These are phyloP conservation scores for Endocalyx cinctus DNA, from an alignment of 2,329 filamentous ascomycete genomes.

Conservation along the genomic window DNA sequence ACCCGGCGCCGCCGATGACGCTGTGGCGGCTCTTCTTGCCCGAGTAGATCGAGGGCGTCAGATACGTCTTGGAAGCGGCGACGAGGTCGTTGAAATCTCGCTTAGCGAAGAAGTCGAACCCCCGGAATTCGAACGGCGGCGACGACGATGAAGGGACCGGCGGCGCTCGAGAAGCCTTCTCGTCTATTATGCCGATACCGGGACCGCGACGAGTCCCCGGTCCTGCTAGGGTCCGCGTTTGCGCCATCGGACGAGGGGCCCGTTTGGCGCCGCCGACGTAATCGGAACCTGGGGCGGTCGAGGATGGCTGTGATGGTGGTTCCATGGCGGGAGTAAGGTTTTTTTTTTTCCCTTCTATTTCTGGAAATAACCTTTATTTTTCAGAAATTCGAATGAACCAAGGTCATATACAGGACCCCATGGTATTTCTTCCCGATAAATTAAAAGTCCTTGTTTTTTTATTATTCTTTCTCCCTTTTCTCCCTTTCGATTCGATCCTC, in stretches of 20 bases:
- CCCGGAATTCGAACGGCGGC: constrained; percentile 23
- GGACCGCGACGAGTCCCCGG: neutral
- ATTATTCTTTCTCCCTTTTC: too few relatives aligned
- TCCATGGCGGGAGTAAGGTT: too few relatives aligned
- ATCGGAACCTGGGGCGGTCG: neutral
- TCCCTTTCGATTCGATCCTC: neutral
- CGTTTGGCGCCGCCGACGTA: neutral
- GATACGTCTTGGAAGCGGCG: constrained; percentile 24
- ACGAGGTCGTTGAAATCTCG: constrained; percentile 24
- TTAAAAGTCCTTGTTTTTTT: too few relatives aligned
- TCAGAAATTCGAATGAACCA: too few relatives aligned
- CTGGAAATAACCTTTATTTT: too few relatives aligned
- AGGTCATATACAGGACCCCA: too few relatives aligned
- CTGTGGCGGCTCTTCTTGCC: constrained; percentile 8
- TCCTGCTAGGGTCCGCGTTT: neutral
- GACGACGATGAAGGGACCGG: neutral
- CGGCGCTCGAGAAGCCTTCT: neutral
- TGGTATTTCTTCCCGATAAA: neutral
- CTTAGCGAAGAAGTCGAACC: constrained; percentile 27
- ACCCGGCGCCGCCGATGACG: too few relatives aligned
- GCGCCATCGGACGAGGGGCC: neutral
- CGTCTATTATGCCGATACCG: neutral
- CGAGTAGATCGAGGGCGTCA: constrained; percentile 9
- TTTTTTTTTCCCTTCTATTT: too few relatives aligned
- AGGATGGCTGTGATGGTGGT: neutral